Base-by-base conservation (phyloP, 768 basidiomycete genomes). In the Pulveroboletus sp. region DNA sequence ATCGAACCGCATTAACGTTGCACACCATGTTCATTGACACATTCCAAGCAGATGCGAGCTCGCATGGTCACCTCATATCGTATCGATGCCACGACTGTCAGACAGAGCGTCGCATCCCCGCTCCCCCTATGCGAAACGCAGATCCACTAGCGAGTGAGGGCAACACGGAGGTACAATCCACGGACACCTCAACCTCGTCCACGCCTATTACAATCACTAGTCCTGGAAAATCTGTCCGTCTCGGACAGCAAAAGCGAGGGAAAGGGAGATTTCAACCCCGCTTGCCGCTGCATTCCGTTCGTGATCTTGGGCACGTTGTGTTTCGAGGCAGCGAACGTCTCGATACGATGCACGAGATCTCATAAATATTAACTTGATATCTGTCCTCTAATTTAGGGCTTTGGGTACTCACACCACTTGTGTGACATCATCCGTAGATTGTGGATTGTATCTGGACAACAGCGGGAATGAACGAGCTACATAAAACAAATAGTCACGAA, bases 81-180 rank as follows among this genome's bases (percentile, higher is more conserved):
- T 84, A 83, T 48, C 80, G 73, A 7, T 92, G 89, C 62, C 67
- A 66, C 9, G 60, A 70, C 8, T 92, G 89, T 65, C 67, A 71
- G n/a, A 68, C 72, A 1, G 67, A 72, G n/a, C 79, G 83, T 46
- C 76, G 76, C 18, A 82, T 89, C 35, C 88, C 89, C 1, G 82
- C 86, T 1, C 84, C 85, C 1, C 80, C 82, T 1, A 65, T 64
- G 8, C 48, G 71, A 5, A 46, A 17, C 15, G 10, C 12, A 8
- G 51, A 44, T 35, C 24, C 43, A n/a, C 17, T 21, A 11, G n/a
- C 42, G 11, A 39, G n/a, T 27, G 30, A 45, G n/a, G 47, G 26
- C 8, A 2, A 8, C 26, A 46, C 38, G 36, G 17, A 43, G 8
- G 21, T 4, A 8, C 52, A 45, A 21, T 5, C 42, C 14, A 3